A percentile compares a stretch with the other conserved stretches of the same genome.
phyloP scores from a whole-genome alignment of 2,329 filamentous ascomycete genomes.

The Pleurostoma richardsiae region DNA sequence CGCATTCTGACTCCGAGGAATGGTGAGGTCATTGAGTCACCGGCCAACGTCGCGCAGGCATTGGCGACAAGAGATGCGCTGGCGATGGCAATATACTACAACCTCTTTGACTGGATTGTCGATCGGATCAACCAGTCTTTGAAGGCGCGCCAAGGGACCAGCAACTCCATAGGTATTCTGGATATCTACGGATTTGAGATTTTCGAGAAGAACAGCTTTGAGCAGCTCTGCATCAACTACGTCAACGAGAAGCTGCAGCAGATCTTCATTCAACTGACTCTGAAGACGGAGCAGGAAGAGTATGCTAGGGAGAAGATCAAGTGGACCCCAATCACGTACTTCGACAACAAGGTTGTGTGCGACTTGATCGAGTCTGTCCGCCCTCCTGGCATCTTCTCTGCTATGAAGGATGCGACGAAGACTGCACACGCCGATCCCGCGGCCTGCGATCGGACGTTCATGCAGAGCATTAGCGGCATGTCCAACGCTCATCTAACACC shows the following conservation, averaged over 20 bases:
- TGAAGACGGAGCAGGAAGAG: slow-evolving; percentile 97
- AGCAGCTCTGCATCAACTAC: slow-evolving; percentile 99
- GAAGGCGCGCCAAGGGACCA: slow-evolving; percentile 67
- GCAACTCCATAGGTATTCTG: slow-evolving; percentile 89
- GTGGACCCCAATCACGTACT: slow-evolving; percentile 99
- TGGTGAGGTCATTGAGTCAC: slow-evolving; percentile 65
- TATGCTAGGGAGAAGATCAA: slow-evolving; percentile 94
- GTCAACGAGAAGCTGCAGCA: slow-evolving; percentile 99
- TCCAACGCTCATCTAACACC: slow-evolving; percentile 88
- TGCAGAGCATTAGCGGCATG: slow-evolving; percentile 86
- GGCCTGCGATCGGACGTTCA: slow-evolving; percentile 93
- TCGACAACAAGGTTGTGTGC: slow-evolving; percentile 98
- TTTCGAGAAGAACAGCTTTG: slow-evolving; percentile 98
- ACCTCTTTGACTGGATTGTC: slow-evolving; percentile 98
- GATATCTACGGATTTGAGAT: slow-evolving; percentile 99
- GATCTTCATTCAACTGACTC: slow-evolving; percentile 95
- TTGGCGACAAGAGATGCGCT: slow-evolving; percentile 83
- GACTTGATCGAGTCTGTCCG: slow-evolving; percentile 90
- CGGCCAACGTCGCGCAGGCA: slow-evolving; percentile 84
- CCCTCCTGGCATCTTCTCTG: slow-evolving; percentile 89
- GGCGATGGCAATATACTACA: slow-evolving; percentile 93
- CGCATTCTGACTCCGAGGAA: slow-evolving; percentile 71
- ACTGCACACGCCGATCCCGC: slow-evolving; percentile 95
- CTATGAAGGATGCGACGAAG: slow-evolving; percentile 94
- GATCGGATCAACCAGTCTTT: slow-evolving; percentile 85